Evolutionary conservation across 1,284 basidiomycete genomes (phyloP).

Genomic region (Calocybe gambosa): DNA sequence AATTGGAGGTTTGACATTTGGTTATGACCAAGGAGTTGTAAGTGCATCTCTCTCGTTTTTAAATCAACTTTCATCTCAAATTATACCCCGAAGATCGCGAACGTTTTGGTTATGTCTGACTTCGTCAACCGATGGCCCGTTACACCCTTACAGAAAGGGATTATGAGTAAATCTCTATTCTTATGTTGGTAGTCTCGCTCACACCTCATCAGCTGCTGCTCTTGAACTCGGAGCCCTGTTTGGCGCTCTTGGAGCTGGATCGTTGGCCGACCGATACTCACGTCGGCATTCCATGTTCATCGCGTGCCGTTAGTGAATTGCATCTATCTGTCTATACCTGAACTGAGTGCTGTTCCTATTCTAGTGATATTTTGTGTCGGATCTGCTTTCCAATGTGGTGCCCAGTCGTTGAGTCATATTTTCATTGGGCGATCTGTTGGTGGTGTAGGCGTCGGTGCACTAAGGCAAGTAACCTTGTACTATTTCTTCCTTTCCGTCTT

Average conservation of each 20-base stretch:
- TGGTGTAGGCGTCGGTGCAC: conserved; percentile 72
- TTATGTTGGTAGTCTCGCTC: not conserved
- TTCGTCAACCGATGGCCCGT: conserved; percentile 63
- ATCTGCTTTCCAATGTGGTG: conserved; percentile 61
- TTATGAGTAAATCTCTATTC: conserved; percentile 52
- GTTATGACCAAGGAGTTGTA: conserved; percentile 68
- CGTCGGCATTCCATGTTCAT: conserved; percentile 59
- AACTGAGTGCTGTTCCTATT: not conserved
- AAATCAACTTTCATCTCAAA: not conserved
- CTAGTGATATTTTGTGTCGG: conserved; percentile 68
- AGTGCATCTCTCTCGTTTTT: conserved; percentile 12
- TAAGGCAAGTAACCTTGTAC: conserved; percentile 42
- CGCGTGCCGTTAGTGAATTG: conserved; percentile 50
- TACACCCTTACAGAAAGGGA: conserved; percentile 64
- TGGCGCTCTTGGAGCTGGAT: conserved; percentile 62
- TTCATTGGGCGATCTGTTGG: conserved; percentile 67
- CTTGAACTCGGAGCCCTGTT: conserved; percentile 71
- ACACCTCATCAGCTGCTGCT: conserved; percentile 51
- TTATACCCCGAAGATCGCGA: conserved; percentile 52
- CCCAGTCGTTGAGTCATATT: conserved; percentile 49
- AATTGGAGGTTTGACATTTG: conserved; percentile 75
- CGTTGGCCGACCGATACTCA: conserved; percentile 62
- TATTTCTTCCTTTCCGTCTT: not conserved
- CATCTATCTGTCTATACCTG: not conserved
- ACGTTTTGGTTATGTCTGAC: conserved; percentile 77